phyloP scores from a whole-genome alignment of 1,139 yeast species.

The Nakaseomyces bracarensis region DNA sequence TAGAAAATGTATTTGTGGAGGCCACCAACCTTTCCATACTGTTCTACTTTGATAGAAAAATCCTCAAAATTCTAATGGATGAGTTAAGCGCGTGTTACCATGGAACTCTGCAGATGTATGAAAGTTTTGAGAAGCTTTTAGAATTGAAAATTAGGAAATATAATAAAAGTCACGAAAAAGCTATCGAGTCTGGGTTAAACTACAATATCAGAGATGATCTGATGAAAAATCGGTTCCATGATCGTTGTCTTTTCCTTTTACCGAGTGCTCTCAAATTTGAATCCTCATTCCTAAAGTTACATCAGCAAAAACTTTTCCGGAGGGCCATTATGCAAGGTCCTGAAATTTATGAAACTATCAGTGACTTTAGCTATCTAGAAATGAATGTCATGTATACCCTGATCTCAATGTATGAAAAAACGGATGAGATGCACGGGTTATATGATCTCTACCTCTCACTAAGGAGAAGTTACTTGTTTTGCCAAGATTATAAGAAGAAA shows the following conservation, averaged over 20 bases:
- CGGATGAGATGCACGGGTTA: conserved; percentile 3
- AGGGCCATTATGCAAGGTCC: conserved; percentile 6
- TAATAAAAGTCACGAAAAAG: conserved; percentile 1
- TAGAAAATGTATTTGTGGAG: background rate
- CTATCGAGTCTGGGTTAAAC: background rate
- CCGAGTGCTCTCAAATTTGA: conserved; percentile 1
- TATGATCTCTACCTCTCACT: conserved; percentile 3
- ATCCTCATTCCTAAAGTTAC: conserved; percentile 2
- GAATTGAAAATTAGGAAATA: conserved; percentile 4
- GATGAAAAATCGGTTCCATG: background rate
- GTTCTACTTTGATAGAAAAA: conserved; percentile 1
- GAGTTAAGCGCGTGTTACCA: background rate
- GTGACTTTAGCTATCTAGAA: conserved; percentile 3
- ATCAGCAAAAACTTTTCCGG: conserved; percentile 4
- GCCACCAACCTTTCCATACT: background rate
- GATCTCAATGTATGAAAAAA: background rate
- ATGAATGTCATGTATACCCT: conserved; percentile 1
- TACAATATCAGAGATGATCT: background rate
- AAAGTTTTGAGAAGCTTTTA: conserved; percentile 1
- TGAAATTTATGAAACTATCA: background rate
- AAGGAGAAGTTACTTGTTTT: background rate
- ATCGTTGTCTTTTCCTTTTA: conserved; percentile 2
- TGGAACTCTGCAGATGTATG: conserved; percentile 5
- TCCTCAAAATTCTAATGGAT: background rate
- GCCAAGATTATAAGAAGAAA: background rate